Percentiles rank a stretch among this genome's conserved stretches.
Conservation (phyloP, 108 stramenopile species). For the Fragilaria radians region DNA sequence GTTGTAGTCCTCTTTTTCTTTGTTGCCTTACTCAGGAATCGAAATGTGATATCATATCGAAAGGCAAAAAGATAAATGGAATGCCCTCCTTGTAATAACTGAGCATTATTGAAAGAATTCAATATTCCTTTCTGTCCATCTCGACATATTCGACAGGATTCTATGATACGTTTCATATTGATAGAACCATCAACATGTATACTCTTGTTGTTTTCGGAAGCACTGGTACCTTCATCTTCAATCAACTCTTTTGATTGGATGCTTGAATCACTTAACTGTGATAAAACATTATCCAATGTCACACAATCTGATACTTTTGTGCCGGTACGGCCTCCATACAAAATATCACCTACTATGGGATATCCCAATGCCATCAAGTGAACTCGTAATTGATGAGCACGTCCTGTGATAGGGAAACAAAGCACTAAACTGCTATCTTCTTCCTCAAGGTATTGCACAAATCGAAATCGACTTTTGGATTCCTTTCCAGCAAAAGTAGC, state of each 20-base stretch:
- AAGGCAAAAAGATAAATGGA: constrained; percentile 64
- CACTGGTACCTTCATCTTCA: not conserved
- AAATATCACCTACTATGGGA: constrained; percentile 76
- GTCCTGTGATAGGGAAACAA: constrained; percentile 77
- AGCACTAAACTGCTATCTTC: constrained; percentile 50
- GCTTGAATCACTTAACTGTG: constrained; percentile 14
- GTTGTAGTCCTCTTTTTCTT: not conserved
- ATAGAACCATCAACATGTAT: no score
- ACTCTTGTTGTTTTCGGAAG: no score
- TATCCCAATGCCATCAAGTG: constrained; percentile 72
- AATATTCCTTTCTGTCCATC: constrained; percentile 25
- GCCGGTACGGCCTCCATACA: constrained; percentile 55
- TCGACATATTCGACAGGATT: constrained; percentile 37
- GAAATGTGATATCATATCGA: constrained; percentile 31
- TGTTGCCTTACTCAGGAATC: no score
- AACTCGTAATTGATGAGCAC: constrained; percentile 90
- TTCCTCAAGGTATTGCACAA: constrained; percentile 37
- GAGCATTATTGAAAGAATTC: constrained; percentile 49
- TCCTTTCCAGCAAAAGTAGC: constrained; percentile 41
- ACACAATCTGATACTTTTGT: not conserved
- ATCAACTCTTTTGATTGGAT: not conserved
- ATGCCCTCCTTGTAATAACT: constrained; percentile 62
- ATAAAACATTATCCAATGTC: not conserved
- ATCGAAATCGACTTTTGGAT: constrained; percentile 57
- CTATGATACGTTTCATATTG: constrained; percentile 26